These are phyloP conservation scores for Rhizopogon hawkerae DNA, from an alignment of 1,284 basidiomycete species.

Conservation along the genomic window DNA sequence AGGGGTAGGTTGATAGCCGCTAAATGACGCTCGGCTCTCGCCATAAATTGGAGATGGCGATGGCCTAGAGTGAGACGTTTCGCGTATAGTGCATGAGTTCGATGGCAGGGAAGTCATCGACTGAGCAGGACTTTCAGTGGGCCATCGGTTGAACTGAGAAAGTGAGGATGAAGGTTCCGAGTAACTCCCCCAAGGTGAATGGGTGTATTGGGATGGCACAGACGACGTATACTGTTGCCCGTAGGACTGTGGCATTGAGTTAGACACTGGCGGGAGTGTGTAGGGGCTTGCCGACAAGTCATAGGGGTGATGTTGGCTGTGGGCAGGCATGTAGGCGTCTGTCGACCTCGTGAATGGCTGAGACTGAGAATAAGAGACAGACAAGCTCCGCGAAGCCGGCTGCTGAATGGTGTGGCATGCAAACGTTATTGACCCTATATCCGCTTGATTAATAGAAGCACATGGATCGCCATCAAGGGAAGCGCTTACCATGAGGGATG, in stretches of 20 bases:
- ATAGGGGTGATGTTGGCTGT: conserved; percentile 23
- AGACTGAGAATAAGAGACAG: conserved; percentile 17
- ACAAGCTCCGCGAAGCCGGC: conserved; percentile 16
- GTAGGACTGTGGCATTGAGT: conserved; percentile 21
- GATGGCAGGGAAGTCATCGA: conserved; percentile 22
- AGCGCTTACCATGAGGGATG: conserved; percentile 79
- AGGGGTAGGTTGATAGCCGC: conserved; percentile 33
- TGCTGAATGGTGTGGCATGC: conserved; percentile 61
- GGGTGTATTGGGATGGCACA: conserved; percentile 35
- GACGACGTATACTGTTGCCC: conserved; percentile 19
- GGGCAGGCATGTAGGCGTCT: conserved; percentile 36
- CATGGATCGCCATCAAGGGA: conserved; percentile 28
- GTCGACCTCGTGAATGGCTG: conserved; percentile 25
- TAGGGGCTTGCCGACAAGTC: conserved; percentile 24
- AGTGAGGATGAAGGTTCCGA: conserved; percentile 29
- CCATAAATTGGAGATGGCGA: conserved; percentile 22
- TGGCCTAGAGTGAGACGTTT: conserved; percentile 15
- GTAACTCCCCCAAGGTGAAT: conserved; percentile 40
- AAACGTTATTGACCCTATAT: conserved; percentile 69
- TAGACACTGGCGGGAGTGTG: conserved; percentile 26
- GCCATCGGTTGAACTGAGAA: conserved; percentile 33
- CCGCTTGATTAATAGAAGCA: conserved; percentile 22
- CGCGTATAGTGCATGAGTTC: conserved; percentile 23
- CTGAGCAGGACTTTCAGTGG: conserved; percentile 31
- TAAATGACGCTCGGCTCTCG: conserved; percentile 21